These are phyloP conservation scores for Platanus orientalis DNA, from an alignment of 164 flowering plant species.

Conservation along the genomic window DNA sequence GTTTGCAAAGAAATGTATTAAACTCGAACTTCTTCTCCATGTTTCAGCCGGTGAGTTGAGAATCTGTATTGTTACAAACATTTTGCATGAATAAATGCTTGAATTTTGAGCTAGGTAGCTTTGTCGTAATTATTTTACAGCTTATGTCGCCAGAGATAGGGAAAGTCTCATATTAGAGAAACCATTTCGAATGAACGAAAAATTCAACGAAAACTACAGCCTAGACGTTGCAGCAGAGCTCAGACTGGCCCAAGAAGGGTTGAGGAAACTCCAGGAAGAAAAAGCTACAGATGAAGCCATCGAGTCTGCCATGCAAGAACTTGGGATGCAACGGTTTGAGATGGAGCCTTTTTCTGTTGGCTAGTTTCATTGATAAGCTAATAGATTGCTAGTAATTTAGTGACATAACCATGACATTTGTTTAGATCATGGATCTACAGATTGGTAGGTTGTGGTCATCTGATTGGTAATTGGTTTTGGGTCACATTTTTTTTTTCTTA, in stretches of 20 bases:
- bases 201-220: neutral
- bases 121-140: neutral
- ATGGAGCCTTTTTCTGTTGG: no score
- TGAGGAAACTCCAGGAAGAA: neutral
- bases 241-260: neutral
- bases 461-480: no score
- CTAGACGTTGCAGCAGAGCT: neutral
- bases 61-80: no score
- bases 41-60: slow-evolving; percentile 43
- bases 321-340: neutral
- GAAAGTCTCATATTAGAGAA: neutral
- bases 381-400: no score
- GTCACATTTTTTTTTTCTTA: no score
- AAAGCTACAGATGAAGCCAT: neutral
- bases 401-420: no score
- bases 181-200: neutral
- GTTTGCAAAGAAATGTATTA: slow-evolving; percentile 50
- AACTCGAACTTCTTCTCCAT: slow-evolving; percentile 36
- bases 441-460: no score
- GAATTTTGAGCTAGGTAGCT: neutral
- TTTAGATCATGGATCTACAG: no score
- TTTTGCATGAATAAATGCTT: no score
- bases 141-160: neutral
- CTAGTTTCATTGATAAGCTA: no score
- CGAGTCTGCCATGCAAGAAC: neutral